Conservation (phyloP, 1,139 yeast genomes). For the Petasospora rhodanensis region DNA sequence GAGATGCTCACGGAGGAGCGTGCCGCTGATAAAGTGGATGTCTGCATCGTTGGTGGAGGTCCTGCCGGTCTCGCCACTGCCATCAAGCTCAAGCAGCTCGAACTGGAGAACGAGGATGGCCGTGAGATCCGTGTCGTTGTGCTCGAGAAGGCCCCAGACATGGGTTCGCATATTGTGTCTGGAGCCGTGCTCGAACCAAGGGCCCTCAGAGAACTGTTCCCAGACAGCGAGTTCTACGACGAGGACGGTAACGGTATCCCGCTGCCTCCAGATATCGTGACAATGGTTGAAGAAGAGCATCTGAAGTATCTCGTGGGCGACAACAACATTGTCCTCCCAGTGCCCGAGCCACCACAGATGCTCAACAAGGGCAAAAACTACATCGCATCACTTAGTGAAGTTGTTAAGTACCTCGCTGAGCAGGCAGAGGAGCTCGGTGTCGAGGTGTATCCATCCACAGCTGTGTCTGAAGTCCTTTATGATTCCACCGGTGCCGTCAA, state of each 20-base stretch:
- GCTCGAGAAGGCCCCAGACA: conserved; percentile 86
- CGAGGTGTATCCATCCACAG: conserved; percentile 85
- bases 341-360: conserved; percentile 95
- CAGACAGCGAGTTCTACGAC: conserved; percentile 55
- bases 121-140: conserved; percentile 75
- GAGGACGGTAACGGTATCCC: conserved; percentile 61
- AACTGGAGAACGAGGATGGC: conserved; percentile 61
- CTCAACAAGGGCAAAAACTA: conserved; percentile 74
- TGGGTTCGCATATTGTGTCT: conserved; percentile 87
- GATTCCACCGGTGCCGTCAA: conserved; percentile 55
- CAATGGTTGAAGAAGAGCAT: conserved; percentile 63
- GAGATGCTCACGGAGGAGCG: conserved; percentile 54
- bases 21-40: conserved; percentile 82
- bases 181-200: conserved; percentile 94
- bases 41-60: conserved; percentile 95
- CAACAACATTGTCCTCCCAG: conserved; percentile 48
- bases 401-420: conserved; percentile 78
- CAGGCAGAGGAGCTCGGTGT: conserved; percentile 92
- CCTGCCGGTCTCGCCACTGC: conserved; percentile 97
- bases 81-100: conserved; percentile 79
- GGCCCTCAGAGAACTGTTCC: conserved; percentile 80
- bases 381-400: conserved; percentile 77
- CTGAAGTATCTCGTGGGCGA: conserved; percentile 64
- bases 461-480: conserved; percentile 80
- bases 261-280: conserved; percentile 69